A percentile compares a stretch with the other conserved stretches of the same genome.
Evolutionary conservation across 2,329 filamentous ascomycete species (phyloP).

Genomic region (Tricladium varicosporioides): DNA sequence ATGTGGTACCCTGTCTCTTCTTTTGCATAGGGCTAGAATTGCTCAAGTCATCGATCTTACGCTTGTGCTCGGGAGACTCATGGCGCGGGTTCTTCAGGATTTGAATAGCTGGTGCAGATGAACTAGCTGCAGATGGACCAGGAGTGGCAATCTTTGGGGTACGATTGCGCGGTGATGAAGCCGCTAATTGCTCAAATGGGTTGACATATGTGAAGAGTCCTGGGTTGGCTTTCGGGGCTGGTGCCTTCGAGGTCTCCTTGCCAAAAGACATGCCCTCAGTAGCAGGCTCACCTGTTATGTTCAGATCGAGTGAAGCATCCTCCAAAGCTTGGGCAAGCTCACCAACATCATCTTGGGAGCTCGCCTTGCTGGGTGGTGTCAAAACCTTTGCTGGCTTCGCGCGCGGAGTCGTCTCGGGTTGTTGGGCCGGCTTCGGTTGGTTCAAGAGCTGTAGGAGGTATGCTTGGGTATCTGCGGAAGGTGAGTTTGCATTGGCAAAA

Average conservation of each 20-base stretch:
- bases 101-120: slow-evolving; percentile 29
- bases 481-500: slow-evolving; percentile 48
- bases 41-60: slow-evolving; percentile 29
- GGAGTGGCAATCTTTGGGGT: slow-evolving; percentile 44
- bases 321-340: slow-evolving; percentile 44
- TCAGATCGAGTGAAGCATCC: slow-evolving; percentile 41
- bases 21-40: slow-evolving; percentile 27
- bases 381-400: slow-evolving; percentile 29
- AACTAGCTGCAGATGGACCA: slow-evolving; percentile 38
- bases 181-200: slow-evolving; percentile 68
- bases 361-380: slow-evolving; percentile 40
- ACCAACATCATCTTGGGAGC: slow-evolving; percentile 31
- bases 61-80: slow-evolving; percentile 29
- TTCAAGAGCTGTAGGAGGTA: slow-evolving; percentile 85
- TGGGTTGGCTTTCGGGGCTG: slow-evolving; percentile 21
- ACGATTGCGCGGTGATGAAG: slow-evolving; percentile 60
- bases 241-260: slow-evolving; percentile 24
- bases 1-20: slow-evolving; percentile 30
- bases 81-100: slow-evolving; percentile 34
- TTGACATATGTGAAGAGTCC: slow-evolving; percentile 67
- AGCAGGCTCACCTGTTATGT: slow-evolving; percentile 30
- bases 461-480: slow-evolving; percentile 72
- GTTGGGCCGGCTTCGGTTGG: slow-evolving; percentile 67
- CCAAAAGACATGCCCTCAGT: slow-evolving; percentile 18
- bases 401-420: slow-evolving; percentile 43